Conservation (phyloP, 768 basidiomycete species). For the Psilocybe tampanensis region DNA sequence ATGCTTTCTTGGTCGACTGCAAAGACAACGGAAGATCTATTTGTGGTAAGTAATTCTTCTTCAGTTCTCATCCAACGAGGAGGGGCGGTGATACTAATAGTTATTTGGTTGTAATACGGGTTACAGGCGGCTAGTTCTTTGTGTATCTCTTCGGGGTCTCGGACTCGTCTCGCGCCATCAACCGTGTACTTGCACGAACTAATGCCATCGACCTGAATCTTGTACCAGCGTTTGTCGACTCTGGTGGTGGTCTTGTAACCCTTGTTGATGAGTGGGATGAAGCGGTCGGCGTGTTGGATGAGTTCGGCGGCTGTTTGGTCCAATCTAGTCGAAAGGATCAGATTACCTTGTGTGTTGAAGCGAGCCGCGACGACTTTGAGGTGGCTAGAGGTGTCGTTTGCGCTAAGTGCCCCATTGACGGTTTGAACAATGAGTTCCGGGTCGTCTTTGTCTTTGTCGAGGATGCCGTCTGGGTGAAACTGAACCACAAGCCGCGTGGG, state of each 20-base stretch:
- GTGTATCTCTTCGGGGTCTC: slow-evolving; percentile 8
- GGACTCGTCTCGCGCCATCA: background rate
- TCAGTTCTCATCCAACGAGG: slow-evolving; percentile 15
- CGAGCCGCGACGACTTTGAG: slow-evolving; percentile 17
- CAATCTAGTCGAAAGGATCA: slow-evolving; percentile 15
- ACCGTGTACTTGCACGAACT: slow-evolving; percentile 6
- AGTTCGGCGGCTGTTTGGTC: slow-evolving; percentile 22
- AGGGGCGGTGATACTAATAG: slow-evolving; percentile 3
- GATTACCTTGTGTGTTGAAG: slow-evolving; percentile 17
- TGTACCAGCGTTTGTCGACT: slow-evolving; percentile 24
- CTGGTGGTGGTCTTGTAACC: slow-evolving; percentile 2
- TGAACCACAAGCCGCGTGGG: slow-evolving; percentile 13
- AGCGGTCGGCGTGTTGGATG: background rate
- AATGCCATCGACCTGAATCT: slow-evolving; percentile 19
- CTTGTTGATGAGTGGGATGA: slow-evolving; percentile 12
- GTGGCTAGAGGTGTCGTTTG: slow-evolving; percentile 4
- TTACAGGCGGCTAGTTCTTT: slow-evolving; percentile 13
- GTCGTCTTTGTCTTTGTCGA: slow-evolving; percentile 1
- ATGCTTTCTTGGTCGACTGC: slow-evolving; percentile 10
- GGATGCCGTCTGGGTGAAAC: slow-evolving; percentile 10
- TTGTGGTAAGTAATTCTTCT: slow-evolving; percentile 7
- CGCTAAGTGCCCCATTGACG: slow-evolving; percentile 13
- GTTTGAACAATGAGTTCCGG: slow-evolving; percentile 4
- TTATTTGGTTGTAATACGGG: slow-evolving; percentile 5
- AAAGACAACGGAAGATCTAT: slow-evolving; percentile 12